Percentiles rank a stretch among this genome's conserved stretches.
These are phyloP conservation scores for Leccinum griseonigrum DNA, from an alignment of 1,284 basidiomycete genomes.

Conservation along the genomic window DNA sequence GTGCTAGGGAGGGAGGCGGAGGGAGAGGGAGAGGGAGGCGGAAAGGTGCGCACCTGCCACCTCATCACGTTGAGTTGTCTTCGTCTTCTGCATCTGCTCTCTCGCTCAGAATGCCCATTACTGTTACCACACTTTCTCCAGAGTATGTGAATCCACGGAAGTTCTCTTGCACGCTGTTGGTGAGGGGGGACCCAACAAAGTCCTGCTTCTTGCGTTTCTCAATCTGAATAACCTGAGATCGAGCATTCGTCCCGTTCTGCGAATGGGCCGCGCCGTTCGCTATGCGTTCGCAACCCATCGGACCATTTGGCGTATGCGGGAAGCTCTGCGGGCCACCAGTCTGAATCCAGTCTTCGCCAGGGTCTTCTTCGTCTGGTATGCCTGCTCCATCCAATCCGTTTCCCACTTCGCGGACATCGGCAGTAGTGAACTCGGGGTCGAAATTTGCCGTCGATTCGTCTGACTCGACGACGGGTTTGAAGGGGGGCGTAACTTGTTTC, in stretches of 20 bases:
- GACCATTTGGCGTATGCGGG: constrained; percentile 69
- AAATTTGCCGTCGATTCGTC: constrained; percentile 99
- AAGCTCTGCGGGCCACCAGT: constrained; percentile 35
- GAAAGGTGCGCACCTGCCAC: too few relatives aligned
- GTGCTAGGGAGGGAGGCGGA: too few relatives aligned
- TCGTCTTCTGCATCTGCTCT: too few relatives aligned
- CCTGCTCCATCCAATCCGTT: constrained; percentile 51
- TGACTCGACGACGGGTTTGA: constrained; percentile 97
- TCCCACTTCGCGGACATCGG: constrained; percentile 76
- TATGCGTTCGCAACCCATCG: constrained; percentile 60
- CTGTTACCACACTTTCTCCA: constrained; percentile 65
- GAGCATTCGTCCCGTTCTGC: constrained; percentile 16
- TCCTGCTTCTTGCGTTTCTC: constrained; percentile 48
- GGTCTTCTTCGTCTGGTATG: constrained; percentile 68
- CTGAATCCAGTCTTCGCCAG: constrained; percentile 64
- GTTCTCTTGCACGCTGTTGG: constrained; percentile 91
- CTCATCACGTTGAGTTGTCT: too few relatives aligned
- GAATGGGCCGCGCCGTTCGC: constrained; percentile 11
- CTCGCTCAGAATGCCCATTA: constrained; percentile 30
- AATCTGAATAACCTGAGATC: constrained; percentile 55
- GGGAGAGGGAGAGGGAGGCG: too few relatives aligned
- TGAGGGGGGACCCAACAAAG: constrained; percentile 63
- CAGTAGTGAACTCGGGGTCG: constrained; percentile 95
- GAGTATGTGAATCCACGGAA: constrained; percentile 91
- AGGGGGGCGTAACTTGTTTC: constrained; percentile 95